Evolutionary conservation across 129 eudicot genomes (phyloP), one percentile per base, ranked within the genome.

Genomic region (Flaveria linearis): DNA sequence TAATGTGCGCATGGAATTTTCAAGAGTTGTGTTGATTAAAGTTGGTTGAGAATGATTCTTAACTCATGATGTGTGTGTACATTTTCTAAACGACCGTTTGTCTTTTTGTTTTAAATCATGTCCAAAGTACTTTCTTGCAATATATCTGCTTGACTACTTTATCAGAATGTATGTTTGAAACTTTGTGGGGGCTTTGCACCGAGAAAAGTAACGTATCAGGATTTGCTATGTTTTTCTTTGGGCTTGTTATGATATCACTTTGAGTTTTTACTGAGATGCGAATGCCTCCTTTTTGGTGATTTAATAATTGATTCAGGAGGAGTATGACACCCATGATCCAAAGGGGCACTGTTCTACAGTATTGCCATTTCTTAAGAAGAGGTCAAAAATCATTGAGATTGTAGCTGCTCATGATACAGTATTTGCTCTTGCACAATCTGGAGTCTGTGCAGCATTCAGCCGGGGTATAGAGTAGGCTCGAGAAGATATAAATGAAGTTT

Each of bases 401-500:
- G 97, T 92, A 51, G 96, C 97, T 76, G 97, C 97, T 14, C 96
- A 83, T 79, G 97, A 89, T 73, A 86, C 90, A 25, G 90, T 92
- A 46, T 92, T 92, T 84, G 96, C 97, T 41, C 97, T 92, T 74
- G 96, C 96, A 10, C 97, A 89, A 66, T 92, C 96, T 23, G 97
- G 97, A 55, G 89, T 89, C 56, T 92, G 97, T 87, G 97, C 96
- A 74, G 97, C 97, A 56, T 92, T 92, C 69, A 89, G 91, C 82
- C 87, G 97, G 82, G 97, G 97, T 92, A 71, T 43, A 75, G 16
- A 64, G 0, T 0, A 20, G 22, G 22, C 22, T 20, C n/a, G 33
- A n/a, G 15, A 30, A 63, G 25, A 58, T 60, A 47, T 30, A 43
- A 33, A 52, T 10, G 23, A 36, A 16, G 30, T 36, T 58, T 20